Base-by-base conservation (phyloP, 768 basidiomycete genomes). In the Leccinum sublutescens region DNA sequence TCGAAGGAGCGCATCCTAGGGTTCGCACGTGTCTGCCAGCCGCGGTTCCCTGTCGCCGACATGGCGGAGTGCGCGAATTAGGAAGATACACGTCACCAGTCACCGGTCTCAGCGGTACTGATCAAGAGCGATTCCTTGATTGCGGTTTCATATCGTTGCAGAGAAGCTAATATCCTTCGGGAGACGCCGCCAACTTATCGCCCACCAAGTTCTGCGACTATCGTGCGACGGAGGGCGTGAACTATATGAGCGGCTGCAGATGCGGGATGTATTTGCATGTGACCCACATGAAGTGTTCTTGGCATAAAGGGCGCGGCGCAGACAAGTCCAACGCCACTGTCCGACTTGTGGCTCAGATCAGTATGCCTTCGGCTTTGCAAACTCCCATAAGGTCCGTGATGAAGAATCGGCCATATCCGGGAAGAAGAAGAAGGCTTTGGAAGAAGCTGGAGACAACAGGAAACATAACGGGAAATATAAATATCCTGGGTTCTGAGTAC, bases 361-460 rank as follows among this genome's bases (percentile, higher is more conserved):
- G 47, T 17, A 11, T 12, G 29, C n/a, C n/a, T 19, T 55, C 53
- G 50, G 60, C 15, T 12, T 27, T 36, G n/a, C 27, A 12, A 50
- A 49, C 58, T n/a, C 23, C 50, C 52, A 38, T 34, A 43, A n/a
- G 29, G 15, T 27, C 45, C 43, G 31, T 38, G 7, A 50, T 57
- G 36, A 25, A 40, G 9, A 21, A 52, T 50, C 31, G 23, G 25
- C 25, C 12, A 17, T 19, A 31, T 31, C 38, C 25, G 33, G 21
- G 47, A 62, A 53, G 27, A 23, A 15, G 21, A 33, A 19, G 23
- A 47, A 50, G 27, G 51, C 33, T 33, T 33, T 25, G 19, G 8
- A 49, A 34, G 63, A 58, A 19, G 55, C 40, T 52, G 57, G 27
- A 36, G 47, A 6, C n/a, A 45, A 53, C 19, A 45, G n/a, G 43